Conservation (phyloP, 306 rosid species). For the Hippophae rhamnoides region DNA sequence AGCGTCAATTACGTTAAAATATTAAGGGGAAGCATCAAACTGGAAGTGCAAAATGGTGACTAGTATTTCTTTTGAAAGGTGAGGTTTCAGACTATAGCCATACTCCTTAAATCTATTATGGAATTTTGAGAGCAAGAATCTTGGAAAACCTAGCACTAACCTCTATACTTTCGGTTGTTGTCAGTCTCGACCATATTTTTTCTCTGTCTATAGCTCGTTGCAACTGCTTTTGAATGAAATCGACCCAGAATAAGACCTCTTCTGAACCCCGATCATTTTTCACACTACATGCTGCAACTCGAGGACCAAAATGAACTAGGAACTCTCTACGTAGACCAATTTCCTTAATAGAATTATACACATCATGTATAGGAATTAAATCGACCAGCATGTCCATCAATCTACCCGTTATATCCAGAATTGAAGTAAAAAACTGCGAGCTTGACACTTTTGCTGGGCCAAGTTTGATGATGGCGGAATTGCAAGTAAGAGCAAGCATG, state of each 20-base stretch:
- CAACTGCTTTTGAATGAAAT: conserved; percentile 72
- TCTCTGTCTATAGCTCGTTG: conserved; percentile 87
- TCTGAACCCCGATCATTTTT: conserved; percentile 68
- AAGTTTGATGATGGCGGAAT: conserved; percentile 73
- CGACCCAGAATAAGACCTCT: conserved; percentile 91
- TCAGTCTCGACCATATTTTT: conserved; percentile 90
- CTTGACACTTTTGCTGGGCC: conserved; percentile 83
- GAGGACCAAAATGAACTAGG: conserved; percentile 90
- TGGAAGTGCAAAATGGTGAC: too few species aligned
- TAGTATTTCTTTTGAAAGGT: conserved; percentile 8
- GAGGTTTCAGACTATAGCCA: conserved; percentile 9
- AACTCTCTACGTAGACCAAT: conserved; percentile 77
- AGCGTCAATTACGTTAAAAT: conserved; percentile 11
- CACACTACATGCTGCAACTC: conserved; percentile 71
- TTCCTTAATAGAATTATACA: conserved; percentile 62
- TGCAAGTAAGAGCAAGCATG: conserved; percentile 76
- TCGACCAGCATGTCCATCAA: conserved; percentile 89
- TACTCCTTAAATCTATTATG: conserved; percentile 14
- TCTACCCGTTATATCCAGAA: conserved; percentile 70
- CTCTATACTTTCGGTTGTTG: conserved; percentile 98
- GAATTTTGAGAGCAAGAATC: background rate
- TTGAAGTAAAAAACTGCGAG: conserved; percentile 72
- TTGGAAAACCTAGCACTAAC: conserved; percentile 32
- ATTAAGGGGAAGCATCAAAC: background rate
- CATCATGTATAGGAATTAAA: conserved; percentile 60